A percentile compares a stretch with the other conserved stretches of the same genome.
Evolutionary conservation across 1,139 yeast genomes (phyloP).

Genomic region (Taphrina sp.): DNA sequence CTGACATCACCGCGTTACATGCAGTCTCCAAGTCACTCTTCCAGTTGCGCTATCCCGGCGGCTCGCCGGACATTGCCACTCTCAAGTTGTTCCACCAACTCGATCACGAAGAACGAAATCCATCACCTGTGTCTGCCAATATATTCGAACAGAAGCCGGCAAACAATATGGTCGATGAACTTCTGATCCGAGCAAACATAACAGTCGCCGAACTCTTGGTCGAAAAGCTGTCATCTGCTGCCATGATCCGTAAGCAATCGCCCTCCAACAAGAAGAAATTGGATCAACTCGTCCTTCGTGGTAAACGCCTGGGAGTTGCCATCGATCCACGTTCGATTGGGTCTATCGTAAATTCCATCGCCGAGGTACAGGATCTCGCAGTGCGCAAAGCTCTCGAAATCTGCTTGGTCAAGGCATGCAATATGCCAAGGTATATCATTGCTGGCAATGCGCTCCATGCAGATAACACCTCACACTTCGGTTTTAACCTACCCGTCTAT

Average conservation of each 20-base stretch:
- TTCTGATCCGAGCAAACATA: conserved; percentile 74
- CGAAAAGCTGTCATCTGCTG: conserved; percentile 72
- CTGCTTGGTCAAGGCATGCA: conserved; percentile 73
- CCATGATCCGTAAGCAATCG: conserved; percentile 83
- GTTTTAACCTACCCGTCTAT: conserved; percentile 76
- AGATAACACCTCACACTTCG: conserved; percentile 66
- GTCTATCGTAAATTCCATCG: conserved; percentile 68
- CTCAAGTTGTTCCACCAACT: conserved; percentile 72
- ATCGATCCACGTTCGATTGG: conserved; percentile 76
- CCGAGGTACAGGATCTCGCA: conserved; percentile 60
- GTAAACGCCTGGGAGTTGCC: conserved; percentile 56
- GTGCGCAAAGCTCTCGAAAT: conserved; percentile 77
- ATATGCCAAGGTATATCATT: conserved; percentile 79
- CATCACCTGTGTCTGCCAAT: conserved; percentile 58
- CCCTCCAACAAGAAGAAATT: conserved; percentile 79
- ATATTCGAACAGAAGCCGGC: conserved; percentile 65
- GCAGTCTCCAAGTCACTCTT: conserved; percentile 35
- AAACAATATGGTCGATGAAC: conserved; percentile 64
- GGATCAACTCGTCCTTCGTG: conserved; percentile 73
- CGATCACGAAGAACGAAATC: conserved; percentile 72
- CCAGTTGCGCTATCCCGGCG: conserved; percentile 32
- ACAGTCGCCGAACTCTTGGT: conserved; percentile 82
- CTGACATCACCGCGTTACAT: conserved; percentile 12
- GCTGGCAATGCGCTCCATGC: conserved; percentile 88
- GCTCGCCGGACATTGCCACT: conserved; percentile 4